These are phyloP conservation scores for Zymoseptoria brevis DNA, from an alignment of 2,329 filamentous ascomycete species.

Conservation along the genomic window DNA sequence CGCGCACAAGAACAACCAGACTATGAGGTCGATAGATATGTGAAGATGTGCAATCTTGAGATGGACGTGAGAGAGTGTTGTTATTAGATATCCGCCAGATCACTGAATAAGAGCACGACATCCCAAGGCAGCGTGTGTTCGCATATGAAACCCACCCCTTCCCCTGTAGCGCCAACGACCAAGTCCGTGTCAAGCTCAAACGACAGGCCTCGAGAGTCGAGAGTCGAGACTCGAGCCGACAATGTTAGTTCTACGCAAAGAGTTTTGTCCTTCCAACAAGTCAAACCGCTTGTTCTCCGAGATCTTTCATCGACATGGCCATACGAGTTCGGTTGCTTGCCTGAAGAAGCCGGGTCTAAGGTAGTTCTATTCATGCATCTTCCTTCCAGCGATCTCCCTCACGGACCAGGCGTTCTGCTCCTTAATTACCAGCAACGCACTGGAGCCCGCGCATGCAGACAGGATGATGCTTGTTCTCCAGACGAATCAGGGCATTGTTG, in stretches of 20 bases:
- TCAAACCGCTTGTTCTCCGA: neutral
- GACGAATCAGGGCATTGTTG: neutral
- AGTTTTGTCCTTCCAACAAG: neutral
- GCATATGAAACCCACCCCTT: neutral
- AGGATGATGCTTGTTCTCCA: neutral
- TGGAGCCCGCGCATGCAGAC: neutral
- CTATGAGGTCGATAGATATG: neutral
- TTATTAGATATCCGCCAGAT: neutral
- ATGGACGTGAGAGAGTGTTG: neutral
- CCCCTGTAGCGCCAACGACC: neutral
- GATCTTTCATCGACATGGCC: neutral
- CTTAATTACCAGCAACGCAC: neutral
- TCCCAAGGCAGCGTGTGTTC: neutral
- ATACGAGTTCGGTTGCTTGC: neutral
- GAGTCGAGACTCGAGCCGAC: neutral
- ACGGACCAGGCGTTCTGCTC: neutral
- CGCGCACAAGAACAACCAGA: too few species aligned
- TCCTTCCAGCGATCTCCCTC: neutral
- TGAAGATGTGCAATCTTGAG: neutral
- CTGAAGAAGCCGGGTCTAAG: neutral
- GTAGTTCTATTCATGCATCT: neutral
- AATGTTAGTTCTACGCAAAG: neutral
- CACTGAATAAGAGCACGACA: neutral
- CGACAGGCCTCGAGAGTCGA: neutral
- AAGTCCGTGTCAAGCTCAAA: neutral